These are phyloP conservation scores for Schoenoplectus triqueter DNA, from an alignment of 202 grass and related monocot genomes.

Conservation along the genomic window DNA sequence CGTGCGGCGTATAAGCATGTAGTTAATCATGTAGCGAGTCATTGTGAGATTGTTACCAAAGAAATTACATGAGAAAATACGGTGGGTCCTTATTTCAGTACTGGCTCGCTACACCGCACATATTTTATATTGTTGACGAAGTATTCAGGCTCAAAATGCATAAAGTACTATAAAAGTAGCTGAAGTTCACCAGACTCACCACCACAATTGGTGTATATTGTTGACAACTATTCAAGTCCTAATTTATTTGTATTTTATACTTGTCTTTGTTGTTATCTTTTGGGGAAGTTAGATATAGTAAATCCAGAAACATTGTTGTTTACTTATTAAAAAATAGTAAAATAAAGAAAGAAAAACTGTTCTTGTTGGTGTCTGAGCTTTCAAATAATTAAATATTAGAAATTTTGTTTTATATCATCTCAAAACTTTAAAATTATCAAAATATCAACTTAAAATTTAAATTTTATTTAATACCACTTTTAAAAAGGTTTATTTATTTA, in stretches of 20 bases:
- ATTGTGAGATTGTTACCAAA: neutral
- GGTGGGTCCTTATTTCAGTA: neutral
- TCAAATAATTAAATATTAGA: no score
- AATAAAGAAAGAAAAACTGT: no score
- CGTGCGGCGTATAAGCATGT: neutral
- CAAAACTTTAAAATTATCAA: no score
- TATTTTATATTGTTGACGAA: neutral
- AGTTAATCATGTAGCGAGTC: neutral
- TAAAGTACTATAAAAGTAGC: slow-evolving; percentile 15
- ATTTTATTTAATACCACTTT: no score
- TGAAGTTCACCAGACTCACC: neutral
- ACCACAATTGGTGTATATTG: slow-evolving; percentile 25
- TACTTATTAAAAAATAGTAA: no score
- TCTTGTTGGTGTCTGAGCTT: no score
- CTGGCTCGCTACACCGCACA: neutral
- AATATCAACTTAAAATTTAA: no score
- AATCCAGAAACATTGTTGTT: no score
- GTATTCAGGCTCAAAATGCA: slow-evolving; percentile 14
- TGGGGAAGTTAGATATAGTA: neutral
- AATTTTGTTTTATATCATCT: no score
- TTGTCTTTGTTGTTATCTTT: neutral
- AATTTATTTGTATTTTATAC: slow-evolving; percentile 1
- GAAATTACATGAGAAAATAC: neutral
- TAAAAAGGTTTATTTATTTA: no score
- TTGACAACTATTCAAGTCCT: slow-evolving; percentile 24